Evolutionary conservation across 306 rosid species (phyloP).

Genomic region (Mucuna pruriens): DNA sequence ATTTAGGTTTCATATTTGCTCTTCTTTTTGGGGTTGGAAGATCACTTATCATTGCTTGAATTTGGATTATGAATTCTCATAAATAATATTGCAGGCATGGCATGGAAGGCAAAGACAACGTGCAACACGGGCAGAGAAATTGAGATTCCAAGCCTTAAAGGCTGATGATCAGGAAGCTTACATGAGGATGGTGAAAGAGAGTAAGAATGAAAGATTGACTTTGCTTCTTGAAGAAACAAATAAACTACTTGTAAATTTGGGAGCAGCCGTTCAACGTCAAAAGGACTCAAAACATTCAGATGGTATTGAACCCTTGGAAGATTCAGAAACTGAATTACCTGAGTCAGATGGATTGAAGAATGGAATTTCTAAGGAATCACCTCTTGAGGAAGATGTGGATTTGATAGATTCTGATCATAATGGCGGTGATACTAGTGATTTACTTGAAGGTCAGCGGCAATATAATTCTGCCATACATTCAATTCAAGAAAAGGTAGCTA

Average conservation of each 20-base stretch:
- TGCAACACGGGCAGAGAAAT: slow-evolving; percentile 86
- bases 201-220: slow-evolving; percentile 90
- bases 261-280: slow-evolving; percentile 98
- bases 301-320: slow-evolving; percentile 71
- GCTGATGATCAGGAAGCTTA: slow-evolving; percentile 97
- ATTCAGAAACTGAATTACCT: slow-evolving; percentile 67
- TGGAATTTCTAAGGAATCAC: slow-evolving; percentile 59
- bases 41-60: slow-evolving; percentile 12
- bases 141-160: slow-evolving; percentile 93
- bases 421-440: slow-evolving; percentile 70
- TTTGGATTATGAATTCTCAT: slow-evolving; percentile 22
- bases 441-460: slow-evolving; percentile 95
- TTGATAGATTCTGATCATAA: slow-evolving; percentile 66
- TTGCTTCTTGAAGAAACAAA: slow-evolving; percentile 91
- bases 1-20: neutral
- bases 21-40: slow-evolving; percentile 12
- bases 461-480: slow-evolving; percentile 94
- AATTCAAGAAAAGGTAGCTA: slow-evolving; percentile 82
- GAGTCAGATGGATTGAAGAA: slow-evolving; percentile 62
- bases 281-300: slow-evolving; percentile 70
- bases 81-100: slow-evolving; percentile 67
- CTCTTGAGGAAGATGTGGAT: slow-evolving; percentile 67
- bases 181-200: slow-evolving; percentile 95
- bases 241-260: slow-evolving; percentile 87
- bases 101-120: slow-evolving; percentile 96